phyloP scores from a whole-genome alignment of 169 alveolate species.

The Cardiosporidium cionae region DNA sequence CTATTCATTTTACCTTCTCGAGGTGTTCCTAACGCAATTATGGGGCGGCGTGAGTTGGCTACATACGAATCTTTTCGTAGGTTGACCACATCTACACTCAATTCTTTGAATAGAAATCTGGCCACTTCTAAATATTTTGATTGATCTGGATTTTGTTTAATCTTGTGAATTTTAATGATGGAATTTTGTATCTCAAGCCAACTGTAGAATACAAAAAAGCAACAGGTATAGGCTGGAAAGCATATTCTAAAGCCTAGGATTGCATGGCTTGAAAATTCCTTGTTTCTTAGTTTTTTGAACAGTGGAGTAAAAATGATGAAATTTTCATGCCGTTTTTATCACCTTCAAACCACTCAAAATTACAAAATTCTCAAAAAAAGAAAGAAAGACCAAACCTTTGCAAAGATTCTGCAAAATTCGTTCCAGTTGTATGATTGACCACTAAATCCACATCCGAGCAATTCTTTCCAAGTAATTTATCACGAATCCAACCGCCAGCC shows the following conservation, averaged over 20 bases:
- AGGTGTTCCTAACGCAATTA: conserved; percentile 41
- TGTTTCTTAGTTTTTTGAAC: not conserved
- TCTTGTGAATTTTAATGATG: not conserved
- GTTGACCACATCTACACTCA: conserved; percentile 88
- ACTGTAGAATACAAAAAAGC: too few relatives aligned
- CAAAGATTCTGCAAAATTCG: not conserved
- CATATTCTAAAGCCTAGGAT: too few relatives aligned
- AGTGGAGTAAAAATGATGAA: not conserved
- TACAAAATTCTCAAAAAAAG: not conserved
- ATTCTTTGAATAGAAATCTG: conserved; percentile 68
- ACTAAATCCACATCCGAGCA: not conserved
- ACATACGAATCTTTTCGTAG: conserved; percentile 90
- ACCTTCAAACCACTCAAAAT: not conserved
- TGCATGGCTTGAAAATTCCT: not conserved
- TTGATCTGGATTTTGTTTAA: conserved; percentile 78
- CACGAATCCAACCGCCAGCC: not conserved
- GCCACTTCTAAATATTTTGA: conserved; percentile 97
- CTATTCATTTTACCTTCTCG: conserved; percentile 21
- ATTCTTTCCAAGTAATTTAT: not conserved
- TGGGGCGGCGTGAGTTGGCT: conserved; percentile 88
- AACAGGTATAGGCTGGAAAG: too few relatives aligned
- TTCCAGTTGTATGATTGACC: not conserved
- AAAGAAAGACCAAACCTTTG: not conserved
- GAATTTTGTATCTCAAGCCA: not conserved
- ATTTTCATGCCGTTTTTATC: not conserved